These are phyloP conservation scores for Trypanosomatidae sp. DNA, from an alignment of 208 protist species.

Conservation along the genomic window DNA sequence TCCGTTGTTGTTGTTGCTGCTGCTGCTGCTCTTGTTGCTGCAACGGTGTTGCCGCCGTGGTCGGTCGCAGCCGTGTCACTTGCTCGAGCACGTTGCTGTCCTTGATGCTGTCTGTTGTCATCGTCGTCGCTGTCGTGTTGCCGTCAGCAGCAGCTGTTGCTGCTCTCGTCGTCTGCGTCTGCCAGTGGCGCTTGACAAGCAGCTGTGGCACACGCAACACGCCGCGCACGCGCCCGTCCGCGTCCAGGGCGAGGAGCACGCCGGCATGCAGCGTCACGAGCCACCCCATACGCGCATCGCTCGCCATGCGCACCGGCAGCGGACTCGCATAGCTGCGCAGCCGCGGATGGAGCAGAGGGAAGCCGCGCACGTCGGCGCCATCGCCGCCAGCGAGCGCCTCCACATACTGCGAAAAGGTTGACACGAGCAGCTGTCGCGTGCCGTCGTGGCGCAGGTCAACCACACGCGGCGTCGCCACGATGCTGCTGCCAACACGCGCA, in stretches of 20 bases:
- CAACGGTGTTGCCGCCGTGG: too few species aligned
- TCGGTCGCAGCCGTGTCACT: too few species aligned
- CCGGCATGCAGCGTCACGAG: constrained; percentile 75
- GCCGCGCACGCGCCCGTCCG: constrained; percentile 35
- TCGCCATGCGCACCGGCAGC: constrained; percentile 70
- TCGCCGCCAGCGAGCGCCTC: constrained; percentile 41
- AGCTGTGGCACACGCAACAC: constrained; percentile 62
- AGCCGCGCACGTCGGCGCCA: constrained; percentile 44
- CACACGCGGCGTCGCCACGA: constrained; percentile 68
- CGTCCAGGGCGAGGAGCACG: constrained; percentile 71
- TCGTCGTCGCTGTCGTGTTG: too few species aligned
- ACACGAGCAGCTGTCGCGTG: constrained; percentile 69
- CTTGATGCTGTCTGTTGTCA: too few species aligned
- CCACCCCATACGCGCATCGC: constrained; percentile 71
- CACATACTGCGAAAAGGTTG: constrained; percentile 64
- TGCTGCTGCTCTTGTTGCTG: too few species aligned
- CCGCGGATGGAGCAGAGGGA: constrained; percentile 61
- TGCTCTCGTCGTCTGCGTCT: too few species aligned
- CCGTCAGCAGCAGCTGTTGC: too few species aligned
- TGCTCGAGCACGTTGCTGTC: too few species aligned
- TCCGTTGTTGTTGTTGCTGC: too few species aligned
- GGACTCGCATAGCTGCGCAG: constrained; percentile 75
- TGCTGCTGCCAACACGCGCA: constrained; percentile 56
- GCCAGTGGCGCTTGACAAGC: constrained; percentile 72
- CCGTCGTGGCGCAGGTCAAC: constrained; percentile 67